Evolutionary conservation across 495 filamentous ascomycete genomes (phyloP).

Genomic region (Talaromyces ruber): DNA sequence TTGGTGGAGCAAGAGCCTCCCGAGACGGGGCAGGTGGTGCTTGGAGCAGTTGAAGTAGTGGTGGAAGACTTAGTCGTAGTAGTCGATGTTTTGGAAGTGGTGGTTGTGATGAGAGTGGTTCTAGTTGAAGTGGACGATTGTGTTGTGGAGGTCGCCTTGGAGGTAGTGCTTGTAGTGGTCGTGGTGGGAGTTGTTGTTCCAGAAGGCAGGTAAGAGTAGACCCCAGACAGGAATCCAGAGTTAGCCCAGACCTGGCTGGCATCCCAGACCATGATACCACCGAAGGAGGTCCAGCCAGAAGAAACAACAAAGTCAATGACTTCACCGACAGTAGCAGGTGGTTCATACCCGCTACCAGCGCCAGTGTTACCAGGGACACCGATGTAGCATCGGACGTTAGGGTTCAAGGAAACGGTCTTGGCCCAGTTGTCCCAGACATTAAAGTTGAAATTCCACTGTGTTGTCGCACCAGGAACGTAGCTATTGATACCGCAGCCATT

Average conservation of each 20-base stretch:
- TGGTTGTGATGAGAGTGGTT: neutral
- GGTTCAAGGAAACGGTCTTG: conserved; percentile 49
- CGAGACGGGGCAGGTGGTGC: conserved; percentile 3
- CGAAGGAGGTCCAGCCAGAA: conserved; percentile 45
- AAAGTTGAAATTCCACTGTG: conserved; percentile 59
- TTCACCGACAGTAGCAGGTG: conserved; percentile 30
- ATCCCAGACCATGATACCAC: conserved; percentile 70
- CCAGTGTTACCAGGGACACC: conserved; percentile 54
- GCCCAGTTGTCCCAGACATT: conserved; percentile 66
- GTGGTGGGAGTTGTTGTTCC: neutral
- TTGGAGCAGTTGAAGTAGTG: conserved; percentile 1
- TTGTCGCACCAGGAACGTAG: conserved; percentile 32
- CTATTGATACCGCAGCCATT: conserved; percentile 56
- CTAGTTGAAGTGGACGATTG: neutral
- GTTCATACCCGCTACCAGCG: conserved; percentile 51
- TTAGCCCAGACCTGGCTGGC: conserved; percentile 53
- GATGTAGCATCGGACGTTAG: conserved; percentile 53
- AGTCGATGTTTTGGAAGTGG: neutral
- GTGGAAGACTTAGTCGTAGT: neutral
- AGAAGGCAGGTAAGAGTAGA: conserved; percentile 2
- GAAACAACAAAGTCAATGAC: conserved; percentile 43
- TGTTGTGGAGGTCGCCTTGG: neutral
- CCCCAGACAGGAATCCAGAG: conserved; percentile 31
- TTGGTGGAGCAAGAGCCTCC: neutral
- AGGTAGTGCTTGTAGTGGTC: neutral